phyloP scores from a whole-genome alignment of 139 green algal species.

The Diplosphaera chodatii region DNA sequence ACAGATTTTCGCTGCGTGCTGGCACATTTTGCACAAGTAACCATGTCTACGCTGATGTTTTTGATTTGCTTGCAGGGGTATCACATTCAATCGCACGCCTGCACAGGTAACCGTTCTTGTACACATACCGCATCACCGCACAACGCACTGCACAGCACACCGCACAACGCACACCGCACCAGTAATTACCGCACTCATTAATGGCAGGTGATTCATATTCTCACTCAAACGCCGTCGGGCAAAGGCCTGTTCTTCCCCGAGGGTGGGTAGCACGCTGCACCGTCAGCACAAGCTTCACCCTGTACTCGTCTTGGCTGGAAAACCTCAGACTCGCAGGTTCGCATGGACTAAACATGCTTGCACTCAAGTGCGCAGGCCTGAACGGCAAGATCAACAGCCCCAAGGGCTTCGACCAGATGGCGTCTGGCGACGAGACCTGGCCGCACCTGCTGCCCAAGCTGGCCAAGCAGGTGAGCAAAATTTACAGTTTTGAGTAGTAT shows the following conservation, averaged over 20 bases:
- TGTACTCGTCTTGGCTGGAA: too few species aligned
- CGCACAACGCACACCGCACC: too few species aligned
- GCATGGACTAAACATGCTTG: too few species aligned
- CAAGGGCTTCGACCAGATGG: not conserved
- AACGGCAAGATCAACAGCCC: too few species aligned
- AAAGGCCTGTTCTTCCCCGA: conserved; percentile 24
- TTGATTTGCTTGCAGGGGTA: not conserved
- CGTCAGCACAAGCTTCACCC: not conserved
- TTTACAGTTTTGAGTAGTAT: too few species aligned
- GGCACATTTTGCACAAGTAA: not conserved
- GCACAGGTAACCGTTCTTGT: too few species aligned
- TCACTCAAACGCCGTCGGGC: conserved; percentile 2
- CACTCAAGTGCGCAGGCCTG: too few species aligned
- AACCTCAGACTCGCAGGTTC: too few species aligned
- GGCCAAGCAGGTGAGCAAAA: not conserved
- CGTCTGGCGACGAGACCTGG: not conserved
- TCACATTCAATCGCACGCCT: not conserved
- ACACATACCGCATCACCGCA: too few species aligned
- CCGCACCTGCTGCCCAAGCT: not conserved
- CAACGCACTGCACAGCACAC: too few species aligned
- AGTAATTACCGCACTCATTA: not conserved
- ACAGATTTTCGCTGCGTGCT: not conserved
- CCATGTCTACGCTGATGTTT: too few species aligned
- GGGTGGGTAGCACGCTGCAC: conserved; percentile 10
- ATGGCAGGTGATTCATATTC: conserved; percentile 19